These are phyloP conservation scores for Capronia epimyces DNA, from an alignment of 2,329 filamentous ascomycete genomes.

Conservation along the genomic window DNA sequence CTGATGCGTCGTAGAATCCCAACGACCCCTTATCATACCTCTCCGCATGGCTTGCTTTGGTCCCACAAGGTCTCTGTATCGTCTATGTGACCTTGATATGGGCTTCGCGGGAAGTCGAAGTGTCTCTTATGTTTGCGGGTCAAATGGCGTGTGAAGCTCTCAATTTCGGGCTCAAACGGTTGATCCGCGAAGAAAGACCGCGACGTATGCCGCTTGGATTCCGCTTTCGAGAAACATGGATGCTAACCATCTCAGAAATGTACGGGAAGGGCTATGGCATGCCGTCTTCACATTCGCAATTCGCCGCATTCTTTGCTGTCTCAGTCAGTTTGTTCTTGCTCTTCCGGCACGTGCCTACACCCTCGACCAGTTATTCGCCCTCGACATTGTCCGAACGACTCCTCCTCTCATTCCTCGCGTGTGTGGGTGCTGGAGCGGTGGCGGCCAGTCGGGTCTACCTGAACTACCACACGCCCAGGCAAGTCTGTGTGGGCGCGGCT, in stretches of 20 bases:
- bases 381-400: slow-evolving; percentile 51
- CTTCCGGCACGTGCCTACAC: slow-evolving; percentile 55
- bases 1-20: slow-evolving; percentile 60
- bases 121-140: slow-evolving; percentile 82
- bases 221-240: not conserved
- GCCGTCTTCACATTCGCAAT: slow-evolving; percentile 93
- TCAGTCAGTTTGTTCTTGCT: slow-evolving; percentile 80
- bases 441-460: slow-evolving; percentile 83
- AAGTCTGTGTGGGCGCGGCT: slow-evolving; percentile 73
- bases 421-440: slow-evolving; percentile 61
- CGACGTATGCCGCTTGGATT: slow-evolving; percentile 51
- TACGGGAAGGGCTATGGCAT: slow-evolving; percentile 94
- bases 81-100: slow-evolving; percentile 86
- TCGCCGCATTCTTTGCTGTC: slow-evolving; percentile 83
- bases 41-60: slow-evolving; percentile 88
- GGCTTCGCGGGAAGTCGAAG: slow-evolving; percentile 84
- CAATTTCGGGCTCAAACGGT: slow-evolving; percentile 82
- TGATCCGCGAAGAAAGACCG: slow-evolving; percentile 88
- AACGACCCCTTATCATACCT: slow-evolving; percentile 75
- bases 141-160: slow-evolving; percentile 87
- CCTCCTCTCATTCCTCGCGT: slow-evolving; percentile 52
- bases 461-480: slow-evolving; percentile 81
- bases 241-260: slow-evolving; percentile 47
- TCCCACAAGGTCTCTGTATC: slow-evolving; percentile 85
- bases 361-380: slow-evolving; percentile 40